These are phyloP conservation scores for Sonneratia caseolaris DNA, from an alignment of 345 rosid species.

Conservation along the genomic window DNA sequence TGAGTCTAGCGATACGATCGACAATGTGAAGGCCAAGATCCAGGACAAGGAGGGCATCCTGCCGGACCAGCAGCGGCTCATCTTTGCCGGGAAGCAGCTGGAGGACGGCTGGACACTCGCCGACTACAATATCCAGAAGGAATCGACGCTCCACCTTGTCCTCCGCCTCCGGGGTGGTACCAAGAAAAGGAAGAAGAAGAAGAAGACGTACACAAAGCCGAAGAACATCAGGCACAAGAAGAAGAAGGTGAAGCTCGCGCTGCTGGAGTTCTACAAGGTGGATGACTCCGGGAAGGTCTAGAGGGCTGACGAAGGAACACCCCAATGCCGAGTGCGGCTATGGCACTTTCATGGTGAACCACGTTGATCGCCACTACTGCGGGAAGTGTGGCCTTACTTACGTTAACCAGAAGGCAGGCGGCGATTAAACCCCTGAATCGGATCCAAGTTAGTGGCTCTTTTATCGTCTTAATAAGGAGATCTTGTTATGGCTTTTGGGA, in stretches of 20 bases:
- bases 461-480: not conserved
- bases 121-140: constrained; percentile 20
- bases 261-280: constrained; percentile 56
- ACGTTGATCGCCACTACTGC: constrained; percentile 62
- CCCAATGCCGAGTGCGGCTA: constrained; percentile 56
- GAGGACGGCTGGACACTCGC: constrained; percentile 31
- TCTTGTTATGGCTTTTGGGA: no score
- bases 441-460: not conserved
- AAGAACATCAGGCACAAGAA: no score
- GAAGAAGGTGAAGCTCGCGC: constrained; percentile 49
- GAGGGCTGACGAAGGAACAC: constrained; percentile 59
- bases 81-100: constrained; percentile 64
- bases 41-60: constrained; percentile 38
- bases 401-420: constrained; percentile 60
- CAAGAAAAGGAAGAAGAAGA: no score
- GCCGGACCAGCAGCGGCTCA: constrained; percentile 62
- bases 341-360: constrained; percentile 64
- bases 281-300: constrained; percentile 55
- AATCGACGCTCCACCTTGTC: constrained; percentile 17
- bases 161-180: constrained; percentile 17
- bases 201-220: no score
- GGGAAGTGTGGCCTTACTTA: constrained; percentile 70
- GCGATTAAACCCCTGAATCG: constrained; percentile 13
- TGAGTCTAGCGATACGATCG: constrained; percentile 18
- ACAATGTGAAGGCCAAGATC: no score